Evolutionary conservation across 345 rosid genomes (phyloP).

Genomic region (Geranium rotundifolium): DNA sequence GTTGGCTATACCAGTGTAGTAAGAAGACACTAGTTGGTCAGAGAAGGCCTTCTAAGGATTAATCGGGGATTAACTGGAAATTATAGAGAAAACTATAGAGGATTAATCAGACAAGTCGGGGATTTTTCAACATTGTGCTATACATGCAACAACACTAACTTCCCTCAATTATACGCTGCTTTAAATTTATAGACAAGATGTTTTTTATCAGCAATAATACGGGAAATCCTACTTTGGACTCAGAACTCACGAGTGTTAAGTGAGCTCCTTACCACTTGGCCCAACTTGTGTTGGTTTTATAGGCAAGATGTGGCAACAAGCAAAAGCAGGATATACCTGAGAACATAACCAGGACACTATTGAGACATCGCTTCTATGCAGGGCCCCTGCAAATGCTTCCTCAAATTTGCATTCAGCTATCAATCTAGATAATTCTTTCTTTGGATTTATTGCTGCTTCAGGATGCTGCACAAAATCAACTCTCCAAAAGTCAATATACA

Average conservation of each 20-base stretch:
- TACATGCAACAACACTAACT: not conserved
- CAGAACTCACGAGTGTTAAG: no score
- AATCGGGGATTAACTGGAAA: no score
- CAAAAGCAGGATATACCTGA: slow-evolving; percentile 29
- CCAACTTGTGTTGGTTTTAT: no score
- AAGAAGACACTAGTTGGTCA: no score
- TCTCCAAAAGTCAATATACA: slow-evolving; percentile 1
- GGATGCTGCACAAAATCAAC: slow-evolving; percentile 15
- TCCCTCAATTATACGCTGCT: not conserved
- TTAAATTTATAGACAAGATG: not conserved
- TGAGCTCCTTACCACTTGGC: no score
- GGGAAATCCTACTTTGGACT: no score
- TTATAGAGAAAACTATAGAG: no score
- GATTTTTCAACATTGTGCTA: no score
- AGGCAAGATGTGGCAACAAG: not conserved
- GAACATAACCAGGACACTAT: slow-evolving; percentile 68
- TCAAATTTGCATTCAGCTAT: slow-evolving; percentile 48
- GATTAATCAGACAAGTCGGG: no score
- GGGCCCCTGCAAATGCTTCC: slow-evolving; percentile 50
- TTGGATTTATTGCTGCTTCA: slow-evolving; percentile 55
- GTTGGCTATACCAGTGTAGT: not conserved
- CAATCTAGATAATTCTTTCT: slow-evolving; percentile 46
- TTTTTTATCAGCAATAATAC: no score
- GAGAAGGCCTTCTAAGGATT: no score
- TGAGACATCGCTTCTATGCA: slow-evolving; percentile 59